phyloP scores from a whole-genome alignment of 495 filamentous ascomycete species.

The Neurospora pannonica region DNA sequence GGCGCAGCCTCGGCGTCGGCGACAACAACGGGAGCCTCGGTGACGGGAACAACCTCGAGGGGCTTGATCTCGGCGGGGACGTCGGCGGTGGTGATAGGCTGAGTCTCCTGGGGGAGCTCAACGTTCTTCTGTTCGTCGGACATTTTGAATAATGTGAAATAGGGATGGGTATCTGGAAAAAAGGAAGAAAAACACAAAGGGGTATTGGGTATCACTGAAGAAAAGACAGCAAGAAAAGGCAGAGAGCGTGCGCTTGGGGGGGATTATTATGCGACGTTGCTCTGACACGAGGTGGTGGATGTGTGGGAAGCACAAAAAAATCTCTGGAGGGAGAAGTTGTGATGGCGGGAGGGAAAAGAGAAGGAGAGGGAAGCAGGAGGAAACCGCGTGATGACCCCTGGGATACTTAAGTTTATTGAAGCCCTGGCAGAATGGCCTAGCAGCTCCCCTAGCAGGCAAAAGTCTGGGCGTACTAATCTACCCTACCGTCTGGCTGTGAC shows the following conservation, averaged over 20 bases:
- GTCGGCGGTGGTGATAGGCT: conserved; percentile 27
- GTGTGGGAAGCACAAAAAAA: conserved; percentile 18
- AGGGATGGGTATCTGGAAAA: conserved; percentile 30
- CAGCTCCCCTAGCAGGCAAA: neutral
- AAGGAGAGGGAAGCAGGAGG: conserved; percentile 1
- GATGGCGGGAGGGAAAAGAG: conserved; percentile 11
- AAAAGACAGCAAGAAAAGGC: conserved; percentile 29
- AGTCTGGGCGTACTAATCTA: neutral
- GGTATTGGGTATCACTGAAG: conserved; percentile 44
- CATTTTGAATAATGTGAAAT: conserved; percentile 28
- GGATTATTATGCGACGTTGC: conserved; percentile 18
- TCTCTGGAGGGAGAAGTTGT: conserved; percentile 26
- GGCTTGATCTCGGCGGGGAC: conserved; percentile 34
- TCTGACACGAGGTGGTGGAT: conserved; percentile 13
- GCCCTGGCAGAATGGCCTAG: neutral
- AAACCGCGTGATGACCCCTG: conserved; percentile 11
- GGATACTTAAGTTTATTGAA: conserved; percentile 15
- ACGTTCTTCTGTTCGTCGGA: conserved; percentile 40
- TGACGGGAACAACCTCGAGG: conserved; percentile 32
- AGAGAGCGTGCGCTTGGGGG: conserved; percentile 16
- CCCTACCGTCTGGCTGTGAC: conserved; percentile 1
- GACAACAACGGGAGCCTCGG: conserved; percentile 15
- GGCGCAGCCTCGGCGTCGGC: conserved; percentile 26
- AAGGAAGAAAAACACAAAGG: conserved; percentile 30
- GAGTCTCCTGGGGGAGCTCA: conserved; percentile 34